Percentiles rank a stretch among this genome's conserved stretches.
Evolutionary conservation across 768 basidiomycete species (phyloP).

Genomic region (Suillus discolor): DNA sequence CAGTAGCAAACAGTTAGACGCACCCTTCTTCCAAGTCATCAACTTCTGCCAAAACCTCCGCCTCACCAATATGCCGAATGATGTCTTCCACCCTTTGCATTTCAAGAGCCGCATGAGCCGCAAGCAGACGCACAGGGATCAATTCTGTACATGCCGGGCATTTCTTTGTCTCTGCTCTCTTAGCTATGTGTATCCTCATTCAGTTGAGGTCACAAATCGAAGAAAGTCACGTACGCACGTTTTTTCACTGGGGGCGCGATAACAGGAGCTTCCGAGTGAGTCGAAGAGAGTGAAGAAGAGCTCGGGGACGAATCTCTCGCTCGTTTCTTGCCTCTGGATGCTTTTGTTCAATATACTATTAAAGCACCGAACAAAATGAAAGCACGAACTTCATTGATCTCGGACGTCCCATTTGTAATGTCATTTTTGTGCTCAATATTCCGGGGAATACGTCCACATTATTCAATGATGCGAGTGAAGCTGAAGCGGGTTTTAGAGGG

Average conservation of each 20-base stretch:
- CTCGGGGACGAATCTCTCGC: constrained; percentile 33
- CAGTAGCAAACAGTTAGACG: constrained; percentile 23
- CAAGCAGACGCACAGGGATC: constrained; percentile 74
- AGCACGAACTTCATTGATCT: constrained; percentile 6
- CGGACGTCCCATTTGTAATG: background rate
- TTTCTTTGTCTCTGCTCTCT: constrained; percentile 70
- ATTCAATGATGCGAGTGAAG: background rate
- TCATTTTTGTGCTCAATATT: background rate
- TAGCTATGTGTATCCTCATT: constrained; percentile 43
- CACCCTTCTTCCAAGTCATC: constrained; percentile 60
- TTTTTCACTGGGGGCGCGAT: constrained; percentile 45
- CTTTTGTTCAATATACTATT: constrained; percentile 2
- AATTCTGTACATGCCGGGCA: constrained; percentile 77
- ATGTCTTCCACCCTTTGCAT: constrained; percentile 70
- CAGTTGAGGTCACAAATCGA: background rate
- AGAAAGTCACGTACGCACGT: constrained; percentile 37
- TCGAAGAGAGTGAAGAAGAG: constrained; percentile 39
- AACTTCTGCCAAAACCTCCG: constrained; percentile 49
- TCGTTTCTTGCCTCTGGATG: constrained; percentile 52
- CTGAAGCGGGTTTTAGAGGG: background rate
- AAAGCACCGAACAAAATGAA: background rate
- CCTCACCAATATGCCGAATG: constrained; percentile 61
- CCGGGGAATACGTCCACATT: background rate
- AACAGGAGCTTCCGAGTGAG: constrained; percentile 26
- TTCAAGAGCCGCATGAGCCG: constrained; percentile 65